Base-by-base conservation (phyloP, 768 basidiomycete species). In the Boletus subcaerulescens region DNA sequence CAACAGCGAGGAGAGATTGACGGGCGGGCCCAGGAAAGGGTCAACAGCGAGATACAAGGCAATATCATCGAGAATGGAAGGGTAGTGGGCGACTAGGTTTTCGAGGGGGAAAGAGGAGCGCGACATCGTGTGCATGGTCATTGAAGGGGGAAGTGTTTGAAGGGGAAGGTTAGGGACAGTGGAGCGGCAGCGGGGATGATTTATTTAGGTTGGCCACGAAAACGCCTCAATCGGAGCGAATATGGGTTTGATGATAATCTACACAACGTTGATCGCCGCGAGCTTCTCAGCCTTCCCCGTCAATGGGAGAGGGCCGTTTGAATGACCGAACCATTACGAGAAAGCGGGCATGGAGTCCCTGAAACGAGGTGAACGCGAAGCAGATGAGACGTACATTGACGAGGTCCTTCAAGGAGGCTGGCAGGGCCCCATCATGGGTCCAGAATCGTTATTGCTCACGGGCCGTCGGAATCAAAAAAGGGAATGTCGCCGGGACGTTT, bases 1-100 rank as follows among this genome's bases (percentile, higher is more conserved):
- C 43, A 73, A 64, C 13, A 83, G 66, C 17, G 72, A 53, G 29
- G 64, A 49, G 48, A 83, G 65, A 29, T 68, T 67, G 6, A 55
- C 50, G 4, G 80, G 81, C 2, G 81, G 81, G 0, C 80, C 80
- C 1, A 73, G 64, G 55, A 76, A 71, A 1, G 71, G 69, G 50
- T 66, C 66, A 6, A 71, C 67, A 3, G 71, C 67, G 26, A 74
- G 58, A 62, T 76, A 69, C 54, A 73, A 74, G 3, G 76, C 79
- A 43, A 84, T 75, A 46, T 68, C 65, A 62, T 79, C 74, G 43
- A 76, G 55, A 29, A 65, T 31, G 38, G 54, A 31, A 7, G 71
- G 62, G 14, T 20, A 49, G 4, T 35, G 44, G 4, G 8, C 35
- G 13, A 48, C 67, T 20, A 71, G 62, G 11, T 15, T 31, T 31